Evolutionary conservation across 352 stramenopile species (phyloP), one percentile per base, ranked within the genome.

Genomic region (Pythium rhizo-oryzae): DNA sequence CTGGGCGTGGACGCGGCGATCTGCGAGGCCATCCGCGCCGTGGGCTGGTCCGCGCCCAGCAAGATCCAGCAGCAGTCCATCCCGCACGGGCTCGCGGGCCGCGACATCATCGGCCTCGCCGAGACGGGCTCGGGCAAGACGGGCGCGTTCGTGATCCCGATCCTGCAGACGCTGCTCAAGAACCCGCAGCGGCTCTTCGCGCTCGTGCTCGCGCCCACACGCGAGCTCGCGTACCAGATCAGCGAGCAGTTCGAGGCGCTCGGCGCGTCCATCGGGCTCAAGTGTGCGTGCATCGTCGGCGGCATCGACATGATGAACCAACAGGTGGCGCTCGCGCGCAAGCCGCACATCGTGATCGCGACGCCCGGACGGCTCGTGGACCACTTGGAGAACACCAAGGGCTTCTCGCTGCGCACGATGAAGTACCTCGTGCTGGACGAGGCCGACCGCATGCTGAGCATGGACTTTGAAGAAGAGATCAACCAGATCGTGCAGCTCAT

Each of bases 381-480:
- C 73, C 94, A 99, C 70, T 75, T 99, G 69, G 92, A 98, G 72
- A 98, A 99, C 76, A 99, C 96, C 41, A 98, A 98, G 75, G 96
- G 96, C 12, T 98, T 99, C 75, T 96, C 81, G 63, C 74, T 99
- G 37, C 85, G 87, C 24, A 93, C 81, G 24, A 89, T 96, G 64
- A 96, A 96, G 71, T 97, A 94, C 71, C 72, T 98, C 16, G 90
- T 98, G 15, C 74, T 99, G 61, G 96, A 99, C 67, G 96, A 99
- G 69, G 96, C 96, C 19, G 96, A 99, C 67, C 81, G 96, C 30
- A 98, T 99, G 93, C 80, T 99, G 7, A 94, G 81, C 52, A 98
- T 99, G 94, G 97, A 99, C 72, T 99, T 98, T 65, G 96, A 99
- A 75, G 89, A 99, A 71, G 97, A 99, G 70, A 98, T 99, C 74